Percentiles rank a stretch among this genome's conserved stretches.
Evolutionary conservation across 2,329 filamentous ascomycete species (phyloP).

Genomic region (Herpotrichia juniperi): DNA sequence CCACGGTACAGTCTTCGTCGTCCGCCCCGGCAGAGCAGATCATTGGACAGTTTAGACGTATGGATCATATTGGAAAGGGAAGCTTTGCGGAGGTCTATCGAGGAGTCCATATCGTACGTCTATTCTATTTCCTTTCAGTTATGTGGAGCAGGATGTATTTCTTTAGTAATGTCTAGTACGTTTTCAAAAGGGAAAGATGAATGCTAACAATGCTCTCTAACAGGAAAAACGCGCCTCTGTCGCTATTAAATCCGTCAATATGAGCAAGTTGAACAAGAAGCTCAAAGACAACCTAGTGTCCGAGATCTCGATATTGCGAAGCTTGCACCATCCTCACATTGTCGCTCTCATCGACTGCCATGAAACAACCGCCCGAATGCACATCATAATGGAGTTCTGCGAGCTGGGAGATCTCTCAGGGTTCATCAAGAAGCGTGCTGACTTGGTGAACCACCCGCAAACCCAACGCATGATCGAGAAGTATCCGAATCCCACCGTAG

Average conservation of each 20-base stretch:
- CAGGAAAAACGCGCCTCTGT: constrained; percentile 82
- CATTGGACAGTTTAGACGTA: constrained; percentile 80
- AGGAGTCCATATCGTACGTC: constrained; percentile 79
- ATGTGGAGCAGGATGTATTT: background rate
- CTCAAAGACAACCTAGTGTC: constrained; percentile 94
- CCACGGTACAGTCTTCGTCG: constrained; percentile 44
- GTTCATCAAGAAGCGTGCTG: constrained; percentile 94
- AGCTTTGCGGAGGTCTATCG: constrained; percentile 97
- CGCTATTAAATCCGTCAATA: constrained; percentile 95
- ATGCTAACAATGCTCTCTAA: constrained; percentile 21
- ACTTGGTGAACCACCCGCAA: constrained; percentile 77
- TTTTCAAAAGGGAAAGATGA: background rate
- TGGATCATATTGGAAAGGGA: constrained; percentile 92
- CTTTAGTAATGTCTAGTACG: background rate
- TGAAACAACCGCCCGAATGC: constrained; percentile 85
- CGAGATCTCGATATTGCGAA: constrained; percentile 95
- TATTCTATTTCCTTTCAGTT: background rate
- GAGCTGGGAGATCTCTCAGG: constrained; percentile 91
- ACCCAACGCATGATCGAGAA: constrained; percentile 91
- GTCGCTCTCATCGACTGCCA: constrained; percentile 94
- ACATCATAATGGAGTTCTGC: constrained; percentile 98
- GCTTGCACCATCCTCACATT: constrained; percentile 93
- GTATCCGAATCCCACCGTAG: constrained; percentile 82
- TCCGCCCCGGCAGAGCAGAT: constrained; percentile 37
- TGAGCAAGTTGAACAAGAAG: constrained; percentile 90